Evolutionary conservation across 2,329 filamentous ascomycete genomes (phyloP).

Genomic region (Clarireedia hainanense): DNA sequence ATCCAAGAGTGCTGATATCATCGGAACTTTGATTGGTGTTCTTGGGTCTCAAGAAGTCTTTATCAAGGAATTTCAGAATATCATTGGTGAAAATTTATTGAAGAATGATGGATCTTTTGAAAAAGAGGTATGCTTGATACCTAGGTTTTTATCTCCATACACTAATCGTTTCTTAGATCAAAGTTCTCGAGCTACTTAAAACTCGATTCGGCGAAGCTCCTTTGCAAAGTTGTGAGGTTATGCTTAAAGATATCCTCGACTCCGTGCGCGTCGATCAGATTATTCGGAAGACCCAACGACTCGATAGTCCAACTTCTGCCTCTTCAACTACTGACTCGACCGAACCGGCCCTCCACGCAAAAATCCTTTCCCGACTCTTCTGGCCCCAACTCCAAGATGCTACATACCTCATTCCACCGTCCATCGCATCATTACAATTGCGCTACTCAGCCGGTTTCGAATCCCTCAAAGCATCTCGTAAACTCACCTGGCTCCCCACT

Average conservation of each 20-base stretch:
- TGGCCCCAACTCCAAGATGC: constrained; percentile 79
- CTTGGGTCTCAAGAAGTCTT: constrained; percentile 87
- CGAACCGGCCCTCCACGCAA: constrained; percentile 54
- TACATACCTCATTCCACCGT: constrained; percentile 54
- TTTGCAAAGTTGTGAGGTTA: constrained; percentile 91
- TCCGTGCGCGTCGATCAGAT: constrained; percentile 64
- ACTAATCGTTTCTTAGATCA: constrained; percentile 40
- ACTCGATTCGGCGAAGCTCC: constrained; percentile 77
- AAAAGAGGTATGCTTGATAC: constrained; percentile 46
- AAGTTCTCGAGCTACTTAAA: constrained; percentile 81
- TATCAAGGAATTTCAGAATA: constrained; percentile 85
- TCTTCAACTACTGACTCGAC: constrained; percentile 23
- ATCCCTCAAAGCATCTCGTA: constrained; percentile 71
- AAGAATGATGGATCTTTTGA: constrained; percentile 61
- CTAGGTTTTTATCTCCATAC: not conserved
- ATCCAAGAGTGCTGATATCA: constrained; percentile 81
- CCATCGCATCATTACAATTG: constrained; percentile 53
- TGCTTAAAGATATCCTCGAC: constrained; percentile 89
- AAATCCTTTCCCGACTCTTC: constrained; percentile 86
- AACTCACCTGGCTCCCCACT: constrained; percentile 80
- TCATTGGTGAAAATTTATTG: constrained; percentile 76
- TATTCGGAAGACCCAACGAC: constrained; percentile 47
- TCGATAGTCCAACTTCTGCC: constrained; percentile 26
- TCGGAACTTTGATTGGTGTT: constrained; percentile 80
- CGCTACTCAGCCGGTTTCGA: constrained; percentile 72